These are phyloP conservation scores for Globisporangium barbulae DNA, from an alignment of 352 stramenopile genomes.

Conservation along the genomic window DNA sequence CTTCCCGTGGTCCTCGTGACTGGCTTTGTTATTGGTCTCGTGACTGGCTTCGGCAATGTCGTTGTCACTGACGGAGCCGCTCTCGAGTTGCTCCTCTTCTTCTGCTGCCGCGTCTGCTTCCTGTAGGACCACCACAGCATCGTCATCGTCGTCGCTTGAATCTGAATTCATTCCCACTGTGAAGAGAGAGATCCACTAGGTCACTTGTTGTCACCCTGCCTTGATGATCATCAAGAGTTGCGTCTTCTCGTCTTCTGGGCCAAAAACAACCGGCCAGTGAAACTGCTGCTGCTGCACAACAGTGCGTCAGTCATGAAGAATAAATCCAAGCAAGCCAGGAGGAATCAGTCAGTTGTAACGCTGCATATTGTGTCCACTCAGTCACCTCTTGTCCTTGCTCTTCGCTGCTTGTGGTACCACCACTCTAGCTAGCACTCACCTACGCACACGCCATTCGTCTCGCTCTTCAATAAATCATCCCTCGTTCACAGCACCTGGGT, in stretches of 20 bases:
- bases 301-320: background rate
- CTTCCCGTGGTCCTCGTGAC: too few species aligned
- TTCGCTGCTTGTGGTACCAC: background rate
- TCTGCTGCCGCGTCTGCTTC: background rate
- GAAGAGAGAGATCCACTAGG: background rate
- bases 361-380: background rate
- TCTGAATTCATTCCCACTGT: background rate
- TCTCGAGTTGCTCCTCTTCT: background rate
- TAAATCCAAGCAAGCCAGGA: background rate
- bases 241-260: constrained; percentile 3
- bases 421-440: background rate
- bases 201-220: background rate
- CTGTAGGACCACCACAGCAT: background rate
- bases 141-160: background rate
- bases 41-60: background rate
- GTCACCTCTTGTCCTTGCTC: background rate
- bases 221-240: constrained; percentile 1
- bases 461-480: constrained; percentile 10
- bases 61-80: background rate
- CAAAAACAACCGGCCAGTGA: constrained; percentile 6
- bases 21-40: background rate
- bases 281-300: background rate
- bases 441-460: background rate
- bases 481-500: background rate
- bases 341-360: background rate